A percentile compares a stretch with the other conserved stretches of the same genome.
Evolutionary conservation across 2,329 filamentous ascomycete species (phyloP).

Genomic region (Niveomyces coronatus): DNA sequence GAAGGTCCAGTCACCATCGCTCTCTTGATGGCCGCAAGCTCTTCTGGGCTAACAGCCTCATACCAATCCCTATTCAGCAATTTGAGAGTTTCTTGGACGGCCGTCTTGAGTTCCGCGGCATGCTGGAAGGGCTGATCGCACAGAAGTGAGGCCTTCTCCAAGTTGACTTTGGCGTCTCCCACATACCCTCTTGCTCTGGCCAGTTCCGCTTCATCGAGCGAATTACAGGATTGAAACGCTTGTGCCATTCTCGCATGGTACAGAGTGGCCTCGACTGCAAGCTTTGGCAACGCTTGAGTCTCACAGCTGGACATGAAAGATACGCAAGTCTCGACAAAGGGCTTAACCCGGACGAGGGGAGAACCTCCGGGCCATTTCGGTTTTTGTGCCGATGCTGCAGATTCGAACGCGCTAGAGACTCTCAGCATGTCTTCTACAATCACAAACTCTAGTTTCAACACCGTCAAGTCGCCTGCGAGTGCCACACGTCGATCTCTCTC

Average conservation of each 20-base stretch:
- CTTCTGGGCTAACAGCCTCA: constrained; percentile 28
- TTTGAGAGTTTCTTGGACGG: constrained; percentile 10
- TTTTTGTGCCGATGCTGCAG: neutral
- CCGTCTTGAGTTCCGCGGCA: constrained; percentile 9
- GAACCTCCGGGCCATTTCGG: constrained; percentile 3
- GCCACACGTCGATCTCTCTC: constrained; percentile 7
- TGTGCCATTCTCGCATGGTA: constrained; percentile 3
- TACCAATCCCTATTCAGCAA: constrained; percentile 27
- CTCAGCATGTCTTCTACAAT: constrained; percentile 3
- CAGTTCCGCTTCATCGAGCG: neutral
- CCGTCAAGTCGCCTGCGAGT: constrained; percentile 5
- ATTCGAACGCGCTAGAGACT: neutral
- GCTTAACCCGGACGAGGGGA: neutral
- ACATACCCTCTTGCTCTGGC: constrained; percentile 1
- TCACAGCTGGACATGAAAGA: neutral
- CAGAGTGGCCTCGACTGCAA: constrained; percentile 2
- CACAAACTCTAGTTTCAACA: constrained; percentile 3
- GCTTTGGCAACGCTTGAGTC: constrained; percentile 1
- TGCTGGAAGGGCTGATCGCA: constrained; percentile 10
- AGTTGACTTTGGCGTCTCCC: constrained; percentile 4
- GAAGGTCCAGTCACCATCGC: constrained; percentile 34
- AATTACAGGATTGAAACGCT: neutral
- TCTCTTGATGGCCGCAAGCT: constrained; percentile 31
- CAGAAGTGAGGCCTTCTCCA: constrained; percentile 5
- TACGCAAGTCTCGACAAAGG: neutral